These are phyloP conservation scores for Chiua sp. DNA, from an alignment of 1,284 basidiomycete species.

Conservation along the genomic window DNA sequence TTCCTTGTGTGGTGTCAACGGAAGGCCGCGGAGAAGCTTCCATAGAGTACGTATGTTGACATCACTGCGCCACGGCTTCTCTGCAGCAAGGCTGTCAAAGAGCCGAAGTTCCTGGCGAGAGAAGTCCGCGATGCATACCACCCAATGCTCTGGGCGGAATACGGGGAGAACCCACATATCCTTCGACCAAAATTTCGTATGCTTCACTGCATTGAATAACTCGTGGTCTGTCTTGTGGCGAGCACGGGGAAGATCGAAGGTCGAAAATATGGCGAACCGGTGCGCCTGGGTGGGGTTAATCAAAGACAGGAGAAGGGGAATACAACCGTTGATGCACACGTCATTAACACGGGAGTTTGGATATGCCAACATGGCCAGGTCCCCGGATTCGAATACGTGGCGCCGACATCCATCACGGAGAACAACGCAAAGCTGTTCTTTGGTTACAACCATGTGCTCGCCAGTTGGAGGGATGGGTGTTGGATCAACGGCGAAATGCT, in stretches of 20 bases:
- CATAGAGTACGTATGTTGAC: neutral
- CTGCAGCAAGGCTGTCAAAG: slow-evolving; percentile 6
- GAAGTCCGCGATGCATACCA: neutral
- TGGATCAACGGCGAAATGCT: no score
- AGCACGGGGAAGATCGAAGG: slow-evolving; percentile 3
- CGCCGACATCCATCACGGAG: no score
- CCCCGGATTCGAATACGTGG: no score
- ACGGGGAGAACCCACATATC: slow-evolving; percentile 12
- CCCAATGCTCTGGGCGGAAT: neutral
- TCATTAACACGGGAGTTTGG: slow-evolving; percentile 1
- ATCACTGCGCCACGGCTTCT: neutral
- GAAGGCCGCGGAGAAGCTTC: no score
- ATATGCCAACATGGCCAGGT: neutral
- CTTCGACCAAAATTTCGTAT: slow-evolving; percentile 10
- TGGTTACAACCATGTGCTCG: no score
- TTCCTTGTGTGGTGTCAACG: neutral
- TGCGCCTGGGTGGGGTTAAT: no score
- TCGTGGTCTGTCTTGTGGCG: slow-evolving; percentile 1
- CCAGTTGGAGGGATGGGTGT: no score
- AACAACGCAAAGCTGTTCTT: no score
- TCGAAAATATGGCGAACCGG: slow-evolving; percentile 2
- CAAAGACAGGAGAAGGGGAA: no score
- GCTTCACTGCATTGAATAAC: neutral
- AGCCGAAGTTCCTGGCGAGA: neutral
- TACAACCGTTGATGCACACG: slow-evolving; percentile 4